Base-by-base conservation (phyloP, 805 yeast species). In the Lipomyces spencermartinsiae region DNA sequence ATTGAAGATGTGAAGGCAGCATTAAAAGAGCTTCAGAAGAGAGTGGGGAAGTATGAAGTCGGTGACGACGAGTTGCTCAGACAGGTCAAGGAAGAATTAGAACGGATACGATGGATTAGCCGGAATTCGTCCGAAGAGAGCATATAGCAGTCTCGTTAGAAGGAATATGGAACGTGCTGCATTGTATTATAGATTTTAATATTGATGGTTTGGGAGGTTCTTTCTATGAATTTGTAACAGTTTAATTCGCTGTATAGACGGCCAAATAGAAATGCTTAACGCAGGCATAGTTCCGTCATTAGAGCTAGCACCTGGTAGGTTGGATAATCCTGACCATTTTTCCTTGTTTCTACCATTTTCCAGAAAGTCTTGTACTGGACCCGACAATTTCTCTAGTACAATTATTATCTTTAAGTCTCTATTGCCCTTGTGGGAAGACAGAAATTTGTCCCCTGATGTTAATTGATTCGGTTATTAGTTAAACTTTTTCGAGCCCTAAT, bases 21-120 rank as follows among this genome's bases (percentile, higher is more conserved):
- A 7, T 19, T 69, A 16, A 33, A 34, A 2, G 64, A 55, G 9
- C 10, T 69, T 39, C 71, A 54, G 19, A 29, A 12, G 29, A 55
- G 56, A 31, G 63, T 67, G 33, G 39, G 60, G 31, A 31, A 33
- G n/a, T 59, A 37, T 55, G 25, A 33, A 29, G 10, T 22, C 22
- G 39, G 22, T 16, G 71, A 68, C 25, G 66, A 57, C 12, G 60
- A 54, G 37, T 33, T 68, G 4, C 19, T 62, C 25, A 51, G 33
- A n/a, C n/a, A 35, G 6, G 66, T 61, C 29, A 67, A 53, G 33
- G 33, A 34, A 1, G 71, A 63, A 31, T 39, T 68, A 4, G 53
- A 64, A 19, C 58, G 59, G 29, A 12, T 68, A 12, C 35, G 37
- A 35, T 69, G 72, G 71, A 63, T 67, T 58, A 34, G n/a, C 12